A percentile compares a stretch with the other conserved stretches of the same genome.
Evolutionary conservation across 192 early-diverging fungal genomes (phyloP).

Genomic region (Coemansia sp.): DNA sequence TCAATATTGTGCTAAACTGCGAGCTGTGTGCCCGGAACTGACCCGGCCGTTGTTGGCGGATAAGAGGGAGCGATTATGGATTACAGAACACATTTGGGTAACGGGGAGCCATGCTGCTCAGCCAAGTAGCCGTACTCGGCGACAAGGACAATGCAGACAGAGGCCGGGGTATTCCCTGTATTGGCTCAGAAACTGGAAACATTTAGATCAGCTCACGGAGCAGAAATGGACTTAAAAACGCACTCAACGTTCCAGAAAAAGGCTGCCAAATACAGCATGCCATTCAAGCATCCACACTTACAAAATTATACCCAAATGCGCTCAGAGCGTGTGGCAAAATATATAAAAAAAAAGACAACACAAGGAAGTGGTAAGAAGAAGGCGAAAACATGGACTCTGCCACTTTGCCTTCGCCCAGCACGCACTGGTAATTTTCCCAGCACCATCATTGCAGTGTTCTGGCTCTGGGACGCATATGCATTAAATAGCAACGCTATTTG

Average conservation of each 20-base stretch:
- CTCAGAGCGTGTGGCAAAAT: background rate
- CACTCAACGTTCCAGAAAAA: background rate
- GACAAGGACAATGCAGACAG: constrained; percentile 5
- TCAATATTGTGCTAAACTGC: background rate
- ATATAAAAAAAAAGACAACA: constrained; percentile 7
- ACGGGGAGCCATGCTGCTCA: background rate
- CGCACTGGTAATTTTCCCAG: constrained; percentile 3
- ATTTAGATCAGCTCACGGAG: background rate
- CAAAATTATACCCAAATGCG: background rate
- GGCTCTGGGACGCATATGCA: background rate
- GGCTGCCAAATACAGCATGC: background rate
- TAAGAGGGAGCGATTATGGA: background rate
- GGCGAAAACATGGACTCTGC: background rate
- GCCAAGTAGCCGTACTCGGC: background rate
- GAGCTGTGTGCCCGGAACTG: background rate
- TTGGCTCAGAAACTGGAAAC: background rate
- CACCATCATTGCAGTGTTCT: constrained; percentile 1
- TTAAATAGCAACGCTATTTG: background rate
- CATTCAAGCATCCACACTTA: background rate
- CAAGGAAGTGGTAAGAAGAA: constrained; percentile 2
- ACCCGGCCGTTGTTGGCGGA: background rate
- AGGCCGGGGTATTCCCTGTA: constrained; percentile 7
- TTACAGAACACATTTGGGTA: background rate
- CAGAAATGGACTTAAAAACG: background rate
- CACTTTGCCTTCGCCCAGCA: background rate